Base-by-base conservation (phyloP, 2,329 filamentous ascomycete genomes). In the Fusarium bactridioides region DNA sequence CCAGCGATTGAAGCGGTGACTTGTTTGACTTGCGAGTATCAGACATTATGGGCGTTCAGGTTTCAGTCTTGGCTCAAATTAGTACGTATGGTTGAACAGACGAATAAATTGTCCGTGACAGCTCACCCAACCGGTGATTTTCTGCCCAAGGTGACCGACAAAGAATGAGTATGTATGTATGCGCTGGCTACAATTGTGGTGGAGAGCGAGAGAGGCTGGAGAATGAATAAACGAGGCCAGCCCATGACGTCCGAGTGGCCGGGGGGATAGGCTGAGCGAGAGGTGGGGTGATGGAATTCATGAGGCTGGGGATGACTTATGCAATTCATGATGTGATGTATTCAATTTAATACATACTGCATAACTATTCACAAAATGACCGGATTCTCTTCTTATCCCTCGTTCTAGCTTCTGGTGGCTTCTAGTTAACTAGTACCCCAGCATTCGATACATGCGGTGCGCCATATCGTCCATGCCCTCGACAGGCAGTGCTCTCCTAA, bases 261-360 rank as follows among this genome's bases (percentile, higher is more conserved):
- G 47, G 57, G 64, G 40, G 55, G 35, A 68, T 68, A 75, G 69
- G 66, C 67, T 67, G 54, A 54, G 45, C 33, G 38, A 33, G 50
- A 67, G 65, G 75, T 67, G 66, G 72, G 64, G 70, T 59, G 67
- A 58, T 51, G 38, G 59, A 77, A 72, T 67, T 61, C 45, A 67
- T 72, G 71, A 73, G 72, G 74, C 73, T 76, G 74, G 74, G 74
- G 66, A 74, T 67, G 29, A 53, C 43, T 64, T 69, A 69, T 77
- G 74, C 73, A 73, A 72, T 61, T 57, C 54, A 37, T 57, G 64
- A 62, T 60, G 53, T 57, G 38, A 58, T 61, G 48, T 33, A 74
- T 44, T 31, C 38, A 64, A 48, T 43, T 35, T 43, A 71, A 56
- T 43, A 16, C 33, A 18, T 33, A 47, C 31, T 50, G 33, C 38